Percentiles rank a stretch among this genome's conserved stretches.
These are phyloP conservation scores for Cercospora janseana DNA, from an alignment of 2,329 filamentous ascomycete genomes.

Conservation along the genomic window DNA sequence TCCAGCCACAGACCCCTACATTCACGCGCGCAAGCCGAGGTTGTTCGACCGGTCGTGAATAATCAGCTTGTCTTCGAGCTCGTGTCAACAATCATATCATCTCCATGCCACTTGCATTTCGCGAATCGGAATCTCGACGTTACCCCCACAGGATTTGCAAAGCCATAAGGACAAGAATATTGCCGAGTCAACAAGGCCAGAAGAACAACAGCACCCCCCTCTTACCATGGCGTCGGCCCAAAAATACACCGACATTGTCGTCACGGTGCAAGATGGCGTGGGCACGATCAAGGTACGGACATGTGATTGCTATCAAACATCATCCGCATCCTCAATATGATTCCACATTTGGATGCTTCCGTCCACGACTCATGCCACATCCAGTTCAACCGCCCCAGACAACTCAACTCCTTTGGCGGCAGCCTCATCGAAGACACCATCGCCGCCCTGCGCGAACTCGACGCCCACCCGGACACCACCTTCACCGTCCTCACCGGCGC, in stretches of 20 bases:
- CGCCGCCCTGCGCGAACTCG: slow-evolving; percentile 29
- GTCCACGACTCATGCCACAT: too few species aligned
- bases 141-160: too few species aligned
- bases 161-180: not conserved
- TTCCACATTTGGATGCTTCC: not conserved
- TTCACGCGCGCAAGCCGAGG: slow-evolving; percentile 39
- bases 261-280: slow-evolving; percentile 28
- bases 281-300: slow-evolving; percentile 30
- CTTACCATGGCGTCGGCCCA: slow-evolving; percentile 10
- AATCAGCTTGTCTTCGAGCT: not conserved
- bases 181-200: not conserved
- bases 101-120: too few species aligned
- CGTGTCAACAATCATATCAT: not conserved
- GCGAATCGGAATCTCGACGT: too few species aligned
- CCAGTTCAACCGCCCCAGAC: slow-evolving; percentile 33
- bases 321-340: not conserved
- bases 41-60: slow-evolving; percentile 39
- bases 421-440: slow-evolving; percentile 30
- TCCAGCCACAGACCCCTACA: slow-evolving; percentile 23
- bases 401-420: slow-evolving; percentile 32
- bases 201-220: not conserved
- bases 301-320: not conserved
- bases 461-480: slow-evolving; percentile 30
- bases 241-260: slow-evolving; percentile 30
- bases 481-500: slow-evolving; percentile 34